phyloP scores from a whole-genome alignment of 345 rosid genomes.

The Eucalyptus curtisii region DNA sequence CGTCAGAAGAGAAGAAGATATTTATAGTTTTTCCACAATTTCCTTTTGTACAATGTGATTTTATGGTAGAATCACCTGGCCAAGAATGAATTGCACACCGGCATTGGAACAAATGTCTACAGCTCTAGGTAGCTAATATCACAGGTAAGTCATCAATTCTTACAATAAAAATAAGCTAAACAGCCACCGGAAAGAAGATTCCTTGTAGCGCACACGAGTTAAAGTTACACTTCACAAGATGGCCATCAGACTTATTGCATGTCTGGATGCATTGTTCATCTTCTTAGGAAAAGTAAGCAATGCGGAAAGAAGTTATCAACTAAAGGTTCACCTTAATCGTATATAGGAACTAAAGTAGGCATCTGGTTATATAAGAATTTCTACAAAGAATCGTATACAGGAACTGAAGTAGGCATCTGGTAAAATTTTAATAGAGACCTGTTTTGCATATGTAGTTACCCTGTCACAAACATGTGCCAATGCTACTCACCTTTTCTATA shows the following conservation, averaged over 20 bases:
- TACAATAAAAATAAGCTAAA: not conserved
- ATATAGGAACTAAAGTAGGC: not conserved
- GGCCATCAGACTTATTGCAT: not conserved
- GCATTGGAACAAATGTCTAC: not conserved
- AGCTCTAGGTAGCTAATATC: not conserved
- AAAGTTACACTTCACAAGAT: not conserved
- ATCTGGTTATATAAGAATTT: not conserved
- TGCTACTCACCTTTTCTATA: constrained; percentile 74
- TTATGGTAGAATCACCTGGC: not conserved
- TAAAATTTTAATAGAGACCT: not conserved
- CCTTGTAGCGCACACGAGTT: not conserved
- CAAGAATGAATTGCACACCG: not conserved
- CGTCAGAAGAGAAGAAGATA: not conserved
- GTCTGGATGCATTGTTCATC: not conserved
- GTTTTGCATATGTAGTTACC: not conserved
- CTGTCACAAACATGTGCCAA: not conserved
- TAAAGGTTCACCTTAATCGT: not conserved
- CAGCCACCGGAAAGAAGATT: not conserved
- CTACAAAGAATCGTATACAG: too few relatives aligned
- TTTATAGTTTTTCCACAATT: not conserved
- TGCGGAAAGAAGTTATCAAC: not conserved
- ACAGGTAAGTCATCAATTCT: not conserved
- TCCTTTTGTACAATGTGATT: not conserved
- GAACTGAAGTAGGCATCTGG: too few relatives aligned
- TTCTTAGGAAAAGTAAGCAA: not conserved